These are phyloP conservation scores for Trichaptum fuscoviolaceum DNA, from an alignment of 768 basidiomycete genomes.

Conservation along the genomic window DNA sequence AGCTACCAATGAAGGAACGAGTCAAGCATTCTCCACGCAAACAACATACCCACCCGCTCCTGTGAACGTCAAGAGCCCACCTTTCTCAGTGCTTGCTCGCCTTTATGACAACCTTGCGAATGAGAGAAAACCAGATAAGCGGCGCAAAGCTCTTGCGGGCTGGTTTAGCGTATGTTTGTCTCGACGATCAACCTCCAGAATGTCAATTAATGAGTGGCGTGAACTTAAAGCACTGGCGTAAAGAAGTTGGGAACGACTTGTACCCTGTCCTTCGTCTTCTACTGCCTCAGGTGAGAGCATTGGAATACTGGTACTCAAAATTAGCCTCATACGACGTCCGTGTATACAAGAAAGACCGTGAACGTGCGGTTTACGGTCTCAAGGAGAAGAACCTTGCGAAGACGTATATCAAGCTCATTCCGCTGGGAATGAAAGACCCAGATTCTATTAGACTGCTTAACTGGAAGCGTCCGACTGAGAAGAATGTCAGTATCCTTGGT, in stretches of 20 bases:
- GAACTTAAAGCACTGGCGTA: slow-evolving; percentile 68
- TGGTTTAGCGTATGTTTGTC: slow-evolving; percentile 72
- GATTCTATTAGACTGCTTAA: slow-evolving; percentile 80
- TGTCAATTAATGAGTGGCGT: slow-evolving; percentile 16
- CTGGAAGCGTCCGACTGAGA: slow-evolving; percentile 83
- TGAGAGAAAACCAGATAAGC: slow-evolving; percentile 70
- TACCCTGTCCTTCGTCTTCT: slow-evolving; percentile 88
- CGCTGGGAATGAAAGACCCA: slow-evolving; percentile 70
- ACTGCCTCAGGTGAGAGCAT: slow-evolving; percentile 68
- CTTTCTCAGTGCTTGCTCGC: slow-evolving; percentile 59
- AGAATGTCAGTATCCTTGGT: slow-evolving; percentile 41
- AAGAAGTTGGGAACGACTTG: slow-evolving; percentile 79
- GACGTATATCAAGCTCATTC: slow-evolving; percentile 85
- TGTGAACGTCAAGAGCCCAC: slow-evolving; percentile 61
- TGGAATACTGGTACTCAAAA: neutral
- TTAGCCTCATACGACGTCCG: neutral
- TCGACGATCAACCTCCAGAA: slow-evolving; percentile 5
- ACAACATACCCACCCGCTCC: slow-evolving; percentile 50
- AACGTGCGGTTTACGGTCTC: slow-evolving; percentile 86
- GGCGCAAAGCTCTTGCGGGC: slow-evolving; percentile 58
- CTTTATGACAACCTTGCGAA: slow-evolving; percentile 72
- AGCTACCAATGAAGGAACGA: neutral
- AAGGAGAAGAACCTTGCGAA: slow-evolving; percentile 96
- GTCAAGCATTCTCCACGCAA: slow-evolving; percentile 3
- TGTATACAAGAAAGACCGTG: slow-evolving; percentile 75